Evolutionary conservation across 2,329 filamentous ascomycete genomes (phyloP).

Genomic region (Paraconiothyrium sp.): DNA sequence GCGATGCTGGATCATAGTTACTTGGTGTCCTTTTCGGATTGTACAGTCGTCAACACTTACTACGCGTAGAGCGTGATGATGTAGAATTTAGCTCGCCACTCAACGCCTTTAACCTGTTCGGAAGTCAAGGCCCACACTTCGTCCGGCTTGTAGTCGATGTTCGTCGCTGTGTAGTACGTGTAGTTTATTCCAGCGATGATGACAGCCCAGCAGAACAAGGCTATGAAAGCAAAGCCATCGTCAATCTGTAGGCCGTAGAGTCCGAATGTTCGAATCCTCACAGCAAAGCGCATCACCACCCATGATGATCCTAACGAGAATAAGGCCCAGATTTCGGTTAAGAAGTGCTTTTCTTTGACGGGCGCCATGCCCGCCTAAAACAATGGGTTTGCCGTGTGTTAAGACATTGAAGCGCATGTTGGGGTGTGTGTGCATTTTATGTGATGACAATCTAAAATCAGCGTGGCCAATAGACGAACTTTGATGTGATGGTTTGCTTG

Average conservation of each 20-base stretch:
- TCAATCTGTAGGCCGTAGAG: conserved; percentile 16
- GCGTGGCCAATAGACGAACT: neutral
- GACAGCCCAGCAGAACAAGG: conserved; percentile 19
- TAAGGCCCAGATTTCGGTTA: conserved; percentile 20
- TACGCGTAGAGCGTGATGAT: conserved; percentile 25
- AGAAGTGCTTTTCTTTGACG: conserved; percentile 14
- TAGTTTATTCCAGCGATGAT: conserved; percentile 19
- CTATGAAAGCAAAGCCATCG: conserved; percentile 19
- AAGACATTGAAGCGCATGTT: no score
- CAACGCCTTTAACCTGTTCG: conserved; percentile 16
- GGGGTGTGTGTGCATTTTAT: neutral
- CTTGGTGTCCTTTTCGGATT: neutral
- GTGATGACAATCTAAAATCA: neutral
- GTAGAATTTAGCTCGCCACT: conserved; percentile 23
- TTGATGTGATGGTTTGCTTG: neutral
- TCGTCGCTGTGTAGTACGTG: conserved; percentile 25
- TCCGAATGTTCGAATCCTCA: conserved; percentile 12
- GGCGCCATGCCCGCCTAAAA: conserved; percentile 14
- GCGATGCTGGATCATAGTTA: neutral
- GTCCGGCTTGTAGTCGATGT: conserved; percentile 19
- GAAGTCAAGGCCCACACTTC: conserved; percentile 20
- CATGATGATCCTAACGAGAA: conserved; percentile 17
- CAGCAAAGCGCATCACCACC: conserved; percentile 6
- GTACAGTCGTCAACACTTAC: conserved; percentile 12
- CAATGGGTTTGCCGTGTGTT: neutral